These are phyloP conservation scores for Grosmannia clavigera DNA, from an alignment of 2,329 filamentous ascomycete genomes.

Conservation along the genomic window DNA sequence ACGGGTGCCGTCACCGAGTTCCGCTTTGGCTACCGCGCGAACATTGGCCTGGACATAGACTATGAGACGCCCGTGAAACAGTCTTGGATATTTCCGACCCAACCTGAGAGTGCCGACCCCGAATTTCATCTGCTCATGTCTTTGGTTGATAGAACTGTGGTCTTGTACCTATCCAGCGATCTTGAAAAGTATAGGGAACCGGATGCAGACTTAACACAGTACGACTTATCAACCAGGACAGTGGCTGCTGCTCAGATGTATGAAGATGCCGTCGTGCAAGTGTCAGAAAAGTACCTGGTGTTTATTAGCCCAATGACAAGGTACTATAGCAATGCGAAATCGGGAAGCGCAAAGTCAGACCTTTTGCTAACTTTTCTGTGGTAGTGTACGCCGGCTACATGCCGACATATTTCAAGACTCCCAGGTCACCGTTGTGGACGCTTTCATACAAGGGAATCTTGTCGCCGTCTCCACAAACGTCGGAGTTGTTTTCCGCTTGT, in stretches of 20 bases:
- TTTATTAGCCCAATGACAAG: constrained; percentile 23
- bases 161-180: constrained; percentile 36
- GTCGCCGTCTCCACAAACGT: constrained; percentile 31
- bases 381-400: constrained; percentile 4
- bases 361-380: not conserved
- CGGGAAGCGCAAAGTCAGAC: not conserved
- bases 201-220: constrained; percentile 26
- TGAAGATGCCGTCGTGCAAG: constrained; percentile 33
- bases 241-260: constrained; percentile 29
- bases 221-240: constrained; percentile 42
- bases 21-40: constrained; percentile 57
- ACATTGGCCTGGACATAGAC: constrained; percentile 46
- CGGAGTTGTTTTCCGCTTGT: constrained; percentile 24
- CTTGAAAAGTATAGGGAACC: constrained; percentile 32
- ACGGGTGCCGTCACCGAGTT: constrained; percentile 56
- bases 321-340: constrained; percentile 17
- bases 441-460: constrained; percentile 24
- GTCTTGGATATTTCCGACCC: constrained; percentile 37
- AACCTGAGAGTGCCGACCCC: constrained; percentile 12
- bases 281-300: constrained; percentile 37
- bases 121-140: constrained; percentile 33
- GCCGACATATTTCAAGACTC: constrained; percentile 1
- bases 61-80: constrained; percentile 34
- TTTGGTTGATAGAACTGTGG: constrained; percentile 33
- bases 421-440: constrained; percentile 24